Percentiles rank a stretch among this genome's conserved stretches.
Evolutionary conservation across 176 grass and related monocot genomes (phyloP).

Genomic region (Poa pratensis): DNA sequence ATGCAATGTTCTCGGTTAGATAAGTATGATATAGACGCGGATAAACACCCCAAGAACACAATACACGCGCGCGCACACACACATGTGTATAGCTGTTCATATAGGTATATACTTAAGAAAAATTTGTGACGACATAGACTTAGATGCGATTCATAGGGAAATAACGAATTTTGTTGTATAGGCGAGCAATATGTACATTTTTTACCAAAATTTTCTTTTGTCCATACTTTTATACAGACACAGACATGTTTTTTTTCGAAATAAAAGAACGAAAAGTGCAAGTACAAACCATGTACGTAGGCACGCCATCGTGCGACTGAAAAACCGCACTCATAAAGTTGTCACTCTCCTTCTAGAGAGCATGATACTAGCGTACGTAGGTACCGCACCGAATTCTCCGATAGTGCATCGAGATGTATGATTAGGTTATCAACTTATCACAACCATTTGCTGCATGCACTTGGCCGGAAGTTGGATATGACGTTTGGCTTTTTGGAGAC

Average conservation of each 20-base stretch:
- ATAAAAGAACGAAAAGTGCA: background rate
- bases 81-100: no score
- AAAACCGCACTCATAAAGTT: background rate
- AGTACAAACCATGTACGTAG: no score
- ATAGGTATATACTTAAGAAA: no score
- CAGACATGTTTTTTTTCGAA: background rate
- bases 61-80: no score
- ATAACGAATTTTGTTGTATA: background rate
- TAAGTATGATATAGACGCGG: no score
- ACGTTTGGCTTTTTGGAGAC: background rate
- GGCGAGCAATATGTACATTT: background rate
- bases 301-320: background rate
- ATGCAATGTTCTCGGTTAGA: no score
- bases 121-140: no score
- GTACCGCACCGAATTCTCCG: background rate
- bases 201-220: background rate
- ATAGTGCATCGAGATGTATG: background rate
- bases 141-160: no score
- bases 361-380: background rate
- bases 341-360: background rate
- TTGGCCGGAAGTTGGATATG: conserved; percentile 28
- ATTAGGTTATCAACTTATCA: background rate
- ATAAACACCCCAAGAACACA: no score
- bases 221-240: background rate
- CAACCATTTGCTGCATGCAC: background rate